These are phyloP conservation scores for Chrysoporthe cubensis DNA, from an alignment of 2,329 filamentous ascomycete species.

Conservation along the genomic window DNA sequence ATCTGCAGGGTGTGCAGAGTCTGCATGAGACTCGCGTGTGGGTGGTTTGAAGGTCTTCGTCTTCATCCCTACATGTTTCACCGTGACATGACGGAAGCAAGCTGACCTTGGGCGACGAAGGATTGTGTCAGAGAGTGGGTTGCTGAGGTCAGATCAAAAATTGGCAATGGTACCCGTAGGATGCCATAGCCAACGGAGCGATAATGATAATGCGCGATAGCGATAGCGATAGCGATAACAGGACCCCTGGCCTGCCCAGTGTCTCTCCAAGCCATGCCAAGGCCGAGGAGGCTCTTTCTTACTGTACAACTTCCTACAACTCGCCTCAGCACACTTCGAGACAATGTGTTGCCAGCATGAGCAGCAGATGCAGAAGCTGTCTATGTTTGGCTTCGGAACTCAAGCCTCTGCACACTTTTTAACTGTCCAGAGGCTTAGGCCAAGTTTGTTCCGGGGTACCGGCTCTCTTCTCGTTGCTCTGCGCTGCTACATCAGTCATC, in stretches of 20 bases:
- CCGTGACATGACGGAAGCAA: background rate
- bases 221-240: background rate
- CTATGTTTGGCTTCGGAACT: background rate
- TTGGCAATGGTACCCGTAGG: background rate
- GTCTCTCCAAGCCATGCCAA: too few relatives aligned
- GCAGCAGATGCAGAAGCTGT: background rate
- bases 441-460: background rate
- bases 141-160: conserved; percentile 11
- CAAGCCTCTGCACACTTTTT: too few relatives aligned
- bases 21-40: conserved; percentile 7
- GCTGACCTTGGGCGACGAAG: background rate
- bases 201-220: background rate
- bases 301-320: too few relatives aligned
- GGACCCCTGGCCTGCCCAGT: background rate
- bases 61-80: conserved; percentile 25
- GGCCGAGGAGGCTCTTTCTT: too few relatives aligned
- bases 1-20: conserved; percentile 11
- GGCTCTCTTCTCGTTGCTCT: background rate
- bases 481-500: background rate
- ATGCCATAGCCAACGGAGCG: background rate
- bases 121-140: background rate
- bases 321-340: background rate
- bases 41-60: background rate
- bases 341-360: background rate
- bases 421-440: background rate